Percentiles rank a stretch among this genome's conserved stretches.
Evolutionary conservation across 176 grass and related monocot genomes (phyloP).

Genomic region (Ensete ventricosum): DNA sequence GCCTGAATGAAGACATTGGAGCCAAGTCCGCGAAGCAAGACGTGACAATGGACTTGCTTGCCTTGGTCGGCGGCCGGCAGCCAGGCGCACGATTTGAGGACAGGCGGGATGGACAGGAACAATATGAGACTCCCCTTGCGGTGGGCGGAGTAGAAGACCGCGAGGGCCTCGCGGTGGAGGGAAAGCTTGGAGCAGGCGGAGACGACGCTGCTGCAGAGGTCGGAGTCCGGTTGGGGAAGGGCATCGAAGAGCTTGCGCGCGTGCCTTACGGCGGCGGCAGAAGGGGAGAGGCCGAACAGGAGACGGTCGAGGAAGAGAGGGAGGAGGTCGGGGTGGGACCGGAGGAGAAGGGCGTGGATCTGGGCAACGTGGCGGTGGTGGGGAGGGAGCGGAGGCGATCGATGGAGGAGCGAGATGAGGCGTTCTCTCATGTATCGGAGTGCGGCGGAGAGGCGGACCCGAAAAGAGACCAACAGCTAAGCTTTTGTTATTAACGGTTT

Average conservation of each 20-base stretch:
- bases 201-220: slow-evolving; percentile 36
- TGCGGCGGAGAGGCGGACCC: no score
- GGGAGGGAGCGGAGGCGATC: slow-evolving; percentile 2
- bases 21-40: slow-evolving; percentile 40
- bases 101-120: slow-evolving; percentile 32
- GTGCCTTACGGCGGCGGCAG: background rate
- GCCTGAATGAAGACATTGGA: slow-evolving; percentile 44
- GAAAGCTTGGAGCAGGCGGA: slow-evolving; percentile 45
- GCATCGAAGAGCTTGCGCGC: slow-evolving; percentile 66
- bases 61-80: slow-evolving; percentile 29
- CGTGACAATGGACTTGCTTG: slow-evolving; percentile 50
- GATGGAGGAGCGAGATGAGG: slow-evolving; percentile 20
- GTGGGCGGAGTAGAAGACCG: slow-evolving; percentile 33
- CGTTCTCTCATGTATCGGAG: background rate
- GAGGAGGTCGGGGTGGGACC: slow-evolving; percentile 32
- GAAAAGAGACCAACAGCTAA: no score
- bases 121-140: slow-evolving; percentile 23
- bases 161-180: slow-evolving; percentile 42
- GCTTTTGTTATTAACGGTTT: no score
- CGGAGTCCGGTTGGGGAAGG: slow-evolving; percentile 32
- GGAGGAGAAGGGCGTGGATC: slow-evolving; percentile 33
- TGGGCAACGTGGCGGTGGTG: slow-evolving; percentile 9
- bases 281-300: slow-evolving; percentile 17
- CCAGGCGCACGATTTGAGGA: slow-evolving; percentile 52
- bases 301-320: slow-evolving; percentile 18